These are phyloP conservation scores for Beauveria sp. DNA, from an alignment of 2,329 filamentous ascomycete genomes.

Conservation along the genomic window DNA sequence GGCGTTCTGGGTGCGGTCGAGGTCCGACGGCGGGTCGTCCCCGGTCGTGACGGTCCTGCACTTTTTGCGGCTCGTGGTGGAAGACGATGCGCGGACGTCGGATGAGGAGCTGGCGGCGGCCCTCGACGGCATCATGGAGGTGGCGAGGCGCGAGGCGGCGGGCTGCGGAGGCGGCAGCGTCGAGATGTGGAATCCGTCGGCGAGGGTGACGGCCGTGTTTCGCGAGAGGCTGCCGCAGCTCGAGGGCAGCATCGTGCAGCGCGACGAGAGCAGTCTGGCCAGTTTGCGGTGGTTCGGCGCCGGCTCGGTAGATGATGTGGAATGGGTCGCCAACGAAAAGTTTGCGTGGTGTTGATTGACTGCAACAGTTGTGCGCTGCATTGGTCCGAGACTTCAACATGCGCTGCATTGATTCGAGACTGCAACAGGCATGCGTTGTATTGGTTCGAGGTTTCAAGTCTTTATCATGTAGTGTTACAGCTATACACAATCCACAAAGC, in stretches of 20 bases:
- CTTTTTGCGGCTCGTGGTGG: slow-evolving; percentile 61
- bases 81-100: slow-evolving; percentile 38
- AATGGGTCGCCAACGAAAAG: slow-evolving; percentile 73
- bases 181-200: slow-evolving; percentile 76
- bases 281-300: slow-evolving; percentile 65
- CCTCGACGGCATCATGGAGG: slow-evolving; percentile 54
- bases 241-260: slow-evolving; percentile 40
- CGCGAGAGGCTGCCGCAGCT: slow-evolving; percentile 35
- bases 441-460: not conserved
- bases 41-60: slow-evolving; percentile 60
- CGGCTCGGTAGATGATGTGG: slow-evolving; percentile 43
- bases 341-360: slow-evolving; percentile 61
- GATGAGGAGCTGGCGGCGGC: slow-evolving; percentile 40
- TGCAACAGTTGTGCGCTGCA: not conserved
- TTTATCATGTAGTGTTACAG: not conserved
- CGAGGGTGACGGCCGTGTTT: slow-evolving; percentile 41
- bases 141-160: slow-evolving; percentile 63
- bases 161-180: slow-evolving; percentile 64
- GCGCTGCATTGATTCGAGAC: not conserved
- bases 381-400: not conserved
- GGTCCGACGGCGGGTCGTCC: slow-evolving; percentile 42
- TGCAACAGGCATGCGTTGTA: too few species aligned
- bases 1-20: slow-evolving; percentile 65
- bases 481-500: not conserved
- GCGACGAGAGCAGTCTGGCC: slow-evolving; percentile 61